Evolutionary conservation across 1,139 yeast genomes (phyloP), one percentile per base, ranked within the genome.

Genomic region (Nakaseomyces bracarensis): DNA sequence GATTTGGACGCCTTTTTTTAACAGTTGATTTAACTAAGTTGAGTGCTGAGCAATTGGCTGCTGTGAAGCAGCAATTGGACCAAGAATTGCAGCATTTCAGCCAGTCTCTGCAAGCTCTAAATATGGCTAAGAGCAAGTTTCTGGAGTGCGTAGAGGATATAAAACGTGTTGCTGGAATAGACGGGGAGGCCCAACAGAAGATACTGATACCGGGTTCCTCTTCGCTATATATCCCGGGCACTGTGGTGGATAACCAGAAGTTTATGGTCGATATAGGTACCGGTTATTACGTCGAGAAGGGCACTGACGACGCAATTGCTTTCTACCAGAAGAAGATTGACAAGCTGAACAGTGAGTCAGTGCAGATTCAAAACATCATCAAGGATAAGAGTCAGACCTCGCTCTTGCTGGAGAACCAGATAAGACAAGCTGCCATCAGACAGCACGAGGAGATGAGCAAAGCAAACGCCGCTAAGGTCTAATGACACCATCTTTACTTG

Each of bases 241-340:
- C 70, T 46, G 71, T 75, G 44, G 70, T 71, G 39, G 75, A 80
- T 48, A 74, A 74, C 37, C 74, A 80, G 48, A 77, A 72, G 45
- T 91, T 82, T 54, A 71, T 91, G 64, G 96, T 93, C 14, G 99
- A 91, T 59, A 81, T 91, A 34, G 99, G 99, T 26, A 91, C 98
- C 0, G 97, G 97, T 2, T 91, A 91, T 63, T 91, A 75, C 59
- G 93, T 87, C 23, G 96, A 86, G 54, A 93, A 91, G 65, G 65
- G 65, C 45, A 74, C 77, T 0, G 68, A 66, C 5, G 89, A 84
- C 38, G 84, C 96, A 3, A 69, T 75, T 50, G 65, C 65, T 43
- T 94, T 87, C 54, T 91, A 86, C 61, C 75, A 80, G 46, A 71
- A 70, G 44, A 86, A 93, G 65, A 76, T 87, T 41, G 69, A 68